A percentile compares a stretch with the other conserved stretches of the same genome.
phyloP scores from a whole-genome alignment of 208 protist genomes.

The Leishmania martiniquensis region DNA sequence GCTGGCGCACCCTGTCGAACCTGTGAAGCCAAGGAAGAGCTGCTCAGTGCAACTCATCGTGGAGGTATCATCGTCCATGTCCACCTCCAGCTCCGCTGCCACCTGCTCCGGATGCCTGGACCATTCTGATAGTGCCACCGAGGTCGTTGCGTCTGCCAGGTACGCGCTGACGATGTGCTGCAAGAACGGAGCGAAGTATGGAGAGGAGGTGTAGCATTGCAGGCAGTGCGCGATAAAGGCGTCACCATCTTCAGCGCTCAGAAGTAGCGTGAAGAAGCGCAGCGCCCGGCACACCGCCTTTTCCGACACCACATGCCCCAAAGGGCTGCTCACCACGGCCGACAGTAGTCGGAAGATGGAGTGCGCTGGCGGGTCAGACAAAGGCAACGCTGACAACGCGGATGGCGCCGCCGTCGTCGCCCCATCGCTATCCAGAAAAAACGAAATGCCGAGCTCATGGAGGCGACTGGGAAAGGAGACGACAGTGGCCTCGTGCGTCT shows the following conservation, averaged over 20 bases:
- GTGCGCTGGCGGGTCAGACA: background rate
- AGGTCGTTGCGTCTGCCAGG: slow-evolving; percentile 55
- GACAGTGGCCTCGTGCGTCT: slow-evolving; percentile 55
- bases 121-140: slow-evolving; percentile 49
- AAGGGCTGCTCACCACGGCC: slow-evolving; percentile 37
- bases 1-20: slow-evolving; percentile 44
- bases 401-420: background rate
- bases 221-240: slow-evolving; percentile 40
- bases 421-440: slow-evolving; percentile 38
- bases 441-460: slow-evolving; percentile 34
- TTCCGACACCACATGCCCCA: slow-evolving; percentile 46
- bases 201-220: slow-evolving; percentile 9
- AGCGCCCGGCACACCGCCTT: slow-evolving; percentile 71
- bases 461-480: slow-evolving; percentile 53
- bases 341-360: slow-evolving; percentile 32
- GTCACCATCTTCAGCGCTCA: slow-evolving; percentile 60
- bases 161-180: slow-evolving; percentile 43
- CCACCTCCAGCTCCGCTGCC: slow-evolving; percentile 52
- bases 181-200: slow-evolving; percentile 33
- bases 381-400: background rate
- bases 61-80: slow-evolving; percentile 58
- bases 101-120: slow-evolving; percentile 45
- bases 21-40: slow-evolving; percentile 77
- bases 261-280: slow-evolving; percentile 42
- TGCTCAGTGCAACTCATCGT: slow-evolving; percentile 57